Evolutionary conservation across 768 basidiomycete genomes (phyloP).

Genomic region (Psilocybe tampanensis): DNA sequence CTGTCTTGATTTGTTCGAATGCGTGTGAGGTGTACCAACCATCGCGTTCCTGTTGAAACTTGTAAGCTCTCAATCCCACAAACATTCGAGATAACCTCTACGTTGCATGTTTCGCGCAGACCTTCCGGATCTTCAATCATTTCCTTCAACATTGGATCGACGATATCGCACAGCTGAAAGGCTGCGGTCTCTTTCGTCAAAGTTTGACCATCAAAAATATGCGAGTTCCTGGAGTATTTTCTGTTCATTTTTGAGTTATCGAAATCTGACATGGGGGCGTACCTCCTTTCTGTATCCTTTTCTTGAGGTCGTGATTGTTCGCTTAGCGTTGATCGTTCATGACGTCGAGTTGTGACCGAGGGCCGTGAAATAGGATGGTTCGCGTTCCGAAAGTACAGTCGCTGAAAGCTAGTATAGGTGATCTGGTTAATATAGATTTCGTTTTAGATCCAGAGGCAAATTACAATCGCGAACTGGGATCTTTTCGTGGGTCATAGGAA

Average conservation of each 20-base stretch:
- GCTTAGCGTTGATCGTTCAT: conserved; percentile 51
- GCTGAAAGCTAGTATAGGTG: conserved; percentile 72
- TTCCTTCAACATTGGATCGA: conserved; percentile 78
- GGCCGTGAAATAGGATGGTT: conserved; percentile 80
- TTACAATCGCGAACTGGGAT: conserved; percentile 75
- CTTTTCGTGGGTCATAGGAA: conserved; percentile 86
- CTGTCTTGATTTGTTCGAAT: conserved; percentile 81
- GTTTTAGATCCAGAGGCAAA: conserved; percentile 24
- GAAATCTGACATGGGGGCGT: conserved; percentile 18
- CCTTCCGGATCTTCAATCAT: conserved; percentile 80
- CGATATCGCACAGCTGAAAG: conserved; percentile 93
- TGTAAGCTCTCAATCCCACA: neutral
- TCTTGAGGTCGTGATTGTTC: conserved; percentile 41
- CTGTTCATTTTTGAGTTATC: too few relatives aligned
- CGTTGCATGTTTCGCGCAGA: conserved; percentile 73
- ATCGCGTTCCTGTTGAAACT: conserved; percentile 62
- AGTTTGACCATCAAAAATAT: conserved; percentile 87
- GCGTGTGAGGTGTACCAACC: conserved; percentile 86
- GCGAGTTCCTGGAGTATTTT: conserved; percentile 55
- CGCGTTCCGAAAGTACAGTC: conserved; percentile 87
- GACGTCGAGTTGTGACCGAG: conserved; percentile 71
- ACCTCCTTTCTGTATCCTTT: conserved; percentile 51
- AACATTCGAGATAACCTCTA: conserved; percentile 39
- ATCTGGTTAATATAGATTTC: neutral
- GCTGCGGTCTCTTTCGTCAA: conserved; percentile 86